These are phyloP conservation scores for Coniochaeta ligniaria DNA, from an alignment of 2,329 filamentous ascomycete genomes.

Conservation along the genomic window DNA sequence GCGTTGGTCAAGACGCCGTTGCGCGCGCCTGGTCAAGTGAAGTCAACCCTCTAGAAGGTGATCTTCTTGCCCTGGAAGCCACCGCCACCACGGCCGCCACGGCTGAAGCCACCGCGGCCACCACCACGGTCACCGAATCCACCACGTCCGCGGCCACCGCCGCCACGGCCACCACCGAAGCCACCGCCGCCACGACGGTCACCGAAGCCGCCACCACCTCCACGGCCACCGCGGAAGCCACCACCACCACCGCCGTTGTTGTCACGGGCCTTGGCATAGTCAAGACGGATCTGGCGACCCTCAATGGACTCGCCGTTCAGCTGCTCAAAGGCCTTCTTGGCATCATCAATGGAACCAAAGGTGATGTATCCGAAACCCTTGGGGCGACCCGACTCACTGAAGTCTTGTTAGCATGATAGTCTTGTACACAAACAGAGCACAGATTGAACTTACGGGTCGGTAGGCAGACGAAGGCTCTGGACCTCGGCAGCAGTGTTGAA, in stretches of 20 bases:
- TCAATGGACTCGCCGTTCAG: slow-evolving; percentile 56
- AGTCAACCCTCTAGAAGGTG: slow-evolving; percentile 32
- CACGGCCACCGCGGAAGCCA: slow-evolving; percentile 37
- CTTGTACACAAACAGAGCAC: neutral
- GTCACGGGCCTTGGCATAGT: slow-evolving; percentile 63
- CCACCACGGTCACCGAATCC: slow-evolving; percentile 32
- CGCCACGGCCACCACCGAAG: slow-evolving; percentile 32
- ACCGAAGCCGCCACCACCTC: slow-evolving; percentile 39
- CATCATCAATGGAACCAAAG: slow-evolving; percentile 76
- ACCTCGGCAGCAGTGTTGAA: slow-evolving; percentile 67
- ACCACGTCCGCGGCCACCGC: slow-evolving; percentile 34
- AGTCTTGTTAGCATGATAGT: slow-evolving; percentile 19
- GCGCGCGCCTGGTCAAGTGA: neutral
- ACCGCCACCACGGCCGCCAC: slow-evolving; percentile 34
- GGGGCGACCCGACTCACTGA: slow-evolving; percentile 67
- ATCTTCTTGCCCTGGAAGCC: slow-evolving; percentile 76
- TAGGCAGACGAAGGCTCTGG: slow-evolving; percentile 78
- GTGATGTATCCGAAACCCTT: slow-evolving; percentile 94
- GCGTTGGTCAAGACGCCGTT: slow-evolving; percentile 27
- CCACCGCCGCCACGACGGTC: slow-evolving; percentile 32
- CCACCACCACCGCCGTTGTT: slow-evolving; percentile 40
- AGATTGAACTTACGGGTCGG: slow-evolving; percentile 55
- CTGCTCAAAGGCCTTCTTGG: slow-evolving; percentile 63
- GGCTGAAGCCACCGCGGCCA: slow-evolving; percentile 31
- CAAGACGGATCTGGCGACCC: slow-evolving; percentile 71